Percentiles rank a stretch among this genome's conserved stretches.
These are phyloP conservation scores for Beauveria medogensis DNA, from an alignment of 2,329 filamentous ascomycete species.

Conservation along the genomic window DNA sequence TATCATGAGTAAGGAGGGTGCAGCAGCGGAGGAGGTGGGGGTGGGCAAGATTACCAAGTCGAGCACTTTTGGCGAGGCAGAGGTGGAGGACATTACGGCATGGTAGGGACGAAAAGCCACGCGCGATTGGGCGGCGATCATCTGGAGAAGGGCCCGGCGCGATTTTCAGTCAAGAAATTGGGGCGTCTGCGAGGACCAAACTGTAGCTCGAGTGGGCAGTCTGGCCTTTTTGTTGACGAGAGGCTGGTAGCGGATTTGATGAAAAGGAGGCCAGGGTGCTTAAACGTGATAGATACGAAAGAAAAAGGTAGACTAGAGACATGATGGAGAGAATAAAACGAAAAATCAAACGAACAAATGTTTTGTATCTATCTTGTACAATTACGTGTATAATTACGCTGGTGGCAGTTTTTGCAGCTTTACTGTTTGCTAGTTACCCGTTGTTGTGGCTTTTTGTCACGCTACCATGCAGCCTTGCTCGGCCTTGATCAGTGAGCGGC, in stretches of 20 bases:
- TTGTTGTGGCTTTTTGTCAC: too few relatives aligned
- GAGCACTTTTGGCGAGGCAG: slow-evolving; percentile 90
- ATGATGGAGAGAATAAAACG: background rate
- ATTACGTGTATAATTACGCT: too few relatives aligned
- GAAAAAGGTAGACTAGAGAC: background rate
- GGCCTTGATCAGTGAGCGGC: too few relatives aligned
- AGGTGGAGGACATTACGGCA: slow-evolving; percentile 91
- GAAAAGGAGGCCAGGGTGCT: too few relatives aligned
- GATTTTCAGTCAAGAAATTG: background rate
- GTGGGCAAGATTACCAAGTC: slow-evolving; percentile 67
- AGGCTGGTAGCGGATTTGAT: too few relatives aligned
- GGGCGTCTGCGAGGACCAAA: background rate
- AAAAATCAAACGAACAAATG: background rate
- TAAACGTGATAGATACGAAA: background rate
- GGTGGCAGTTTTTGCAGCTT: too few relatives aligned
- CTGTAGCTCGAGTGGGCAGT: background rate
- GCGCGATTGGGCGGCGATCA: background rate
- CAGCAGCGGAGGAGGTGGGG: slow-evolving; percentile 39
- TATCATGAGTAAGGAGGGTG: slow-evolving; percentile 65
- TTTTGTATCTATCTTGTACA: too few relatives aligned
- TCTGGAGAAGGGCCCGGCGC: background rate
- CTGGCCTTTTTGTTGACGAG: background rate
- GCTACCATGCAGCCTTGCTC: too few relatives aligned
- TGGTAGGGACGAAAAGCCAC: slow-evolving; percentile 47
- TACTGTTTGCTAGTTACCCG: too few relatives aligned